Base-by-base conservation (phyloP, 805 yeast species). In the Grigorovia jiainica region DNA sequence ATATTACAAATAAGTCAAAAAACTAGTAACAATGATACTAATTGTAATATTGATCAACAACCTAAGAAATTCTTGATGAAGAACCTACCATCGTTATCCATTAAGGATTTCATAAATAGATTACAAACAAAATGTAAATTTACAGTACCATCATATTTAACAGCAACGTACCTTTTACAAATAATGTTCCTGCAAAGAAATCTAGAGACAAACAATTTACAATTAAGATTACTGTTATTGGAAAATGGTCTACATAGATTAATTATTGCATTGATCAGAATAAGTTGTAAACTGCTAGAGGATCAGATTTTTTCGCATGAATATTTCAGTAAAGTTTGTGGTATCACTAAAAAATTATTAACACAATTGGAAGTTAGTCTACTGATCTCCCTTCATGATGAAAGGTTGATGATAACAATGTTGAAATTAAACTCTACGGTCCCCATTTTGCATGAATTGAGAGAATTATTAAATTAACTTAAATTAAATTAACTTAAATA, bases 321-420 rank as follows among this genome's bases (percentile, higher is more conserved):
- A 36, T 64, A 72, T 42, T 70, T 68, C 43, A 69, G 74, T 32
- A 67, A 67, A 33, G 74, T 70, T 1, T 72, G 72, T 20, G 78
- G 78, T 1, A 57, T 73, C 11, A 55, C 68, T 4, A 58, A 54
- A 39, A 53, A 45, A 39, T 48, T 57, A 6, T 45, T 60, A 10
- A 52, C 55, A 7, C 50, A 48, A 36, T 39, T 60, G 20, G 65
- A 60, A 44, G 45, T 53, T 3, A 44, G 57, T 4, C 38, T 60
- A 17, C 35, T 58, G 21, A 33, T 50, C 3, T 43, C 53, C 19
- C 20, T 57, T 5, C 46, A 47, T 18, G 39, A 51, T 20, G 51
- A 51, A 23, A 46, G 47, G n/a, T 25, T 55, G 24, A 42, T 57
- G 42, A 47, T 51, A 15, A 46, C 51, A 2, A 45, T 46, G 16